Base-by-base conservation (phyloP, 306 rosid genomes). In the Gastrolobium villosum region DNA sequence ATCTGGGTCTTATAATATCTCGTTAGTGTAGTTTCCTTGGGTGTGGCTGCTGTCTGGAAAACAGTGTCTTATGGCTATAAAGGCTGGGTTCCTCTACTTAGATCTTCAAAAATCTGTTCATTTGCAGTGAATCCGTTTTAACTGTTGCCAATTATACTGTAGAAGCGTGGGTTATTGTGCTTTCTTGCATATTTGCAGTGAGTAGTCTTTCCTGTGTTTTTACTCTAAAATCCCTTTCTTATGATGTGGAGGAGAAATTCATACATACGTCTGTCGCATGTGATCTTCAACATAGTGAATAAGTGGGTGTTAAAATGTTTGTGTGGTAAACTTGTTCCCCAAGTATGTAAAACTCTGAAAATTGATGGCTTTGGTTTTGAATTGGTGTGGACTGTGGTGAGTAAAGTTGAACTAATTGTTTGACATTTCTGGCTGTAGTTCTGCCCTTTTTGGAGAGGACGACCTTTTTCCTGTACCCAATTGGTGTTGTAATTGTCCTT, bases 401-500 rank as follows among this genome's bases (percentile, higher is more conserved):
- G 37, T 60, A 57, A 31, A 7, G 8, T 76, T 60, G 54, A 70
- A n/a, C 53, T 80, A 52, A 69, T 84, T 64, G 49, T 76, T 65
- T 73, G 20, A 49, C 46, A 8, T 89, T 9, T 67, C 43, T 50
- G 79, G 69, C 40, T 94, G 91, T 89, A 96, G 99, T 96, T 53
- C 88, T 96, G 57, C 99, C 99, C 57, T 96, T 96, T 82, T 85
- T 96, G 82, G 98, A 96, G 90, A 93, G 91, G 85, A 96, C 98
- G 55, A 91, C 99, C 43, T 90, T 96, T 77, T 96, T 96, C 76
- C 90, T 96, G 64, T 96, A 91, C 74, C 99, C 99, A 62, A 96
- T 96, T 54, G 97, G 99, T 30, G 82, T 85, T 59, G 94, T 91
- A 67, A 87, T 96, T 69, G 91, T 93, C 83, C 96, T 96, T 56